A percentile compares a stretch with the other conserved stretches of the same genome.
These are phyloP conservation scores for Clonostachys solani DNA, from an alignment of 2,329 filamentous ascomycete genomes.

Conservation along the genomic window DNA sequence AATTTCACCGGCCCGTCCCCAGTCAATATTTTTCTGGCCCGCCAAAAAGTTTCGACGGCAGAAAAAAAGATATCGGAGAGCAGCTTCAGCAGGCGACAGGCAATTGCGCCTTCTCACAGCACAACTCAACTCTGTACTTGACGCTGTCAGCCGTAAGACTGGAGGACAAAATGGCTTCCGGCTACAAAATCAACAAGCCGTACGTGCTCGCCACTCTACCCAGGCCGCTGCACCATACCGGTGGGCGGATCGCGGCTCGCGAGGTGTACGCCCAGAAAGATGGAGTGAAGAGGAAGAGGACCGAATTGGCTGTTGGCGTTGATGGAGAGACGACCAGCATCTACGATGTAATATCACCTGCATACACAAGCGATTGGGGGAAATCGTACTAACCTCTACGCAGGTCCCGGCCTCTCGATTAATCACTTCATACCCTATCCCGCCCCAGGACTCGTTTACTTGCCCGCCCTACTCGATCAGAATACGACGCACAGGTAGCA, in stretches of 20 bases:
- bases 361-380: neutral
- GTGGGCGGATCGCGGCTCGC: conserved; percentile 49
- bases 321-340: conserved; percentile 63
- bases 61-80: neutral
- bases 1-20: conserved; percentile 24
- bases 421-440: conserved; percentile 63
- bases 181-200: conserved; percentile 60
- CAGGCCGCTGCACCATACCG: conserved; percentile 47
- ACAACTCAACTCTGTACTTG: conserved; percentile 2
- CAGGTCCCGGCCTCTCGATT: conserved; percentile 58
- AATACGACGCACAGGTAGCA: conserved; percentile 40
- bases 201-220: conserved; percentile 58
- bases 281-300: conserved; percentile 55
- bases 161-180: conserved; percentile 44
- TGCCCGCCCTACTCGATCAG: conserved; percentile 57
- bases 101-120: conserved; percentile 11
- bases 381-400: neutral
- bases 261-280: conserved; percentile 58
- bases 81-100: neutral
- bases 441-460: conserved; percentile 60
- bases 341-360: conserved; percentile 50
- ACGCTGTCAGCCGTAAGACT: neutral
- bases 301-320: conserved; percentile 59
- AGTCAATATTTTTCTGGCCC: conserved; percentile 26
- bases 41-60: conserved; percentile 4